Base-by-base conservation (phyloP, 2,329 filamentous ascomycete genomes). In the Colletotrichum scovillei region DNA sequence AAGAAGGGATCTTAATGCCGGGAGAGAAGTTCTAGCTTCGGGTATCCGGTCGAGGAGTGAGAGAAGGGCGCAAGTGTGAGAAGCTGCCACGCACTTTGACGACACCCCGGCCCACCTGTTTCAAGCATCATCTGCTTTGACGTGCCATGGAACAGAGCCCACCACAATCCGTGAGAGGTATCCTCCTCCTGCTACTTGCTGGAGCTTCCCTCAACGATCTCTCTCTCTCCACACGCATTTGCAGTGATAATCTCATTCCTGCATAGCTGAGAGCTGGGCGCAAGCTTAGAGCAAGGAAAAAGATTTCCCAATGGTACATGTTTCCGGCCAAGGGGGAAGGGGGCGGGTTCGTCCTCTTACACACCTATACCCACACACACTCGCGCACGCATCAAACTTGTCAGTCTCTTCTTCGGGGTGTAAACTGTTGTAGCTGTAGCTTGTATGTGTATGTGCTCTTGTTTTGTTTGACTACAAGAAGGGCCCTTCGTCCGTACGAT, bases 41-140 rank as follows among this genome's bases (percentile, higher is more conserved):
- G 70, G 70, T 35, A 64, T 60, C 46, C 46, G 56, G 70, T 56
- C 59, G 22, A 69, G 58, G 42, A 16, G 60, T 7, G 38, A 42
- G 38, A 35, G 32, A 35, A 35, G 32, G 32, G 32, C 42, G n/a
- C 35, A 67, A 63, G 46, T 64, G 62, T 42, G 32, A 64, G 67
- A 73, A 22, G 59, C 60, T 70, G 70, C 70, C 70, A 73, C 70
- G 67, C 67, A 73, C 67, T 69, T 22, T 19, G 22, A 38, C 32
- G 12, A 42, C 49, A n/a, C 66, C 46, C 55, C 46, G 46, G 67
- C 60, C 70, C 66, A 73, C 70, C 55, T 70, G 70, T 73, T 73
- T 73, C 70, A 73, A 69, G 66, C 66, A 73, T 65, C 52, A 55
- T 38, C 67, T 73, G 70, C 70, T 73, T 73, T 73, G 70, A 73